phyloP scores from a whole-genome alignment of 106 monocot species.

The Gastrodia elata region DNA sequence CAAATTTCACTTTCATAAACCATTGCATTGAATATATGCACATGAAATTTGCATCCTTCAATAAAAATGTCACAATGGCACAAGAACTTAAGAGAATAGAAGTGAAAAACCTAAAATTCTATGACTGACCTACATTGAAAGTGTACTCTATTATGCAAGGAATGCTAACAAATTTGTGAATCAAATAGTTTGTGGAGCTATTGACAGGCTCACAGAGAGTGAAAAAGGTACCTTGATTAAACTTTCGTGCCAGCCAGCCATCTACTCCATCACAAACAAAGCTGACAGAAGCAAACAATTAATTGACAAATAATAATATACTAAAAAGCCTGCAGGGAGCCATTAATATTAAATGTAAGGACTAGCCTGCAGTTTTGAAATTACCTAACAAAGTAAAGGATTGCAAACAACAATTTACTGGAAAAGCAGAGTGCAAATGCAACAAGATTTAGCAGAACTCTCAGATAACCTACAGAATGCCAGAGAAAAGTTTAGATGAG shows the following conservation, averaged over 20 bases:
- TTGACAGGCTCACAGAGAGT: not conserved
- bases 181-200: not conserved
- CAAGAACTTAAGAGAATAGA: not conserved
- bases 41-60: not conserved
- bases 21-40: not conserved
- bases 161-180: not conserved
- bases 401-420: constrained; percentile 57
- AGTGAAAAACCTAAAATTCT: not conserved
- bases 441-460: constrained; percentile 23
- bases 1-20: not conserved
- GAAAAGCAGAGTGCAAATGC: constrained; percentile 81
- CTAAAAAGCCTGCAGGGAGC: not conserved
- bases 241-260: constrained; percentile 88
- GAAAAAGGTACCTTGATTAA: constrained; percentile 72
- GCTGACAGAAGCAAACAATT: constrained; percentile 26
- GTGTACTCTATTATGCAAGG: not conserved
- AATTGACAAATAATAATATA: constrained; percentile 1
- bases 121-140: not conserved
- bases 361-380: not conserved
- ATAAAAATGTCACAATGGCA: not conserved
- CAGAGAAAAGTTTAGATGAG: not conserved
- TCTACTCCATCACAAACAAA: constrained; percentile 81
- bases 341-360: not conserved
- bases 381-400: constrained; percentile 83
- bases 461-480: constrained; percentile 16